phyloP scores from a whole-genome alignment of 2,329 filamentous ascomycete species.

The Aspergillus udagawae region DNA sequence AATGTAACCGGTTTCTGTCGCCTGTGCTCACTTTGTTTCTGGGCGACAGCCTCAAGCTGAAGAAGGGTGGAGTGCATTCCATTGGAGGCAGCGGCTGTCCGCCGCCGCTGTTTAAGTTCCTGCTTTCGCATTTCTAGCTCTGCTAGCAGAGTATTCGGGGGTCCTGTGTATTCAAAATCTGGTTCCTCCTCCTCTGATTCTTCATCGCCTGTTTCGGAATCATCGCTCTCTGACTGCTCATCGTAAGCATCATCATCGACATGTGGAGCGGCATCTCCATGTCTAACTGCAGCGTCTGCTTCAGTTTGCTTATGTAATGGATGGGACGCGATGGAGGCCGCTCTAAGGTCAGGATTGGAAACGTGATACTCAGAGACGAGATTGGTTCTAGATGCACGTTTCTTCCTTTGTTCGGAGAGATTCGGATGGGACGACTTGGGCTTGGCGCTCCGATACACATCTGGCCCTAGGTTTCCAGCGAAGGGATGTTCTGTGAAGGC shows the following conservation, averaged over 20 bases:
- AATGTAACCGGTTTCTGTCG: conserved; percentile 75
- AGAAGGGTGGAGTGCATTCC: conserved; percentile 90
- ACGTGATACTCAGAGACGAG: conserved; percentile 20
- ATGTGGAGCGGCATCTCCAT: conserved; percentile 17
- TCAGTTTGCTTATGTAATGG: conserved; percentile 14
- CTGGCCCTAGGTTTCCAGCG: conserved; percentile 68
- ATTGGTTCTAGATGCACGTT: conserved; percentile 27
- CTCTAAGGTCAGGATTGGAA: conserved; percentile 14
- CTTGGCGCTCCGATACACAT: conserved; percentile 63
- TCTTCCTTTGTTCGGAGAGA: conserved; percentile 24
- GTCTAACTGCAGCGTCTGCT: conserved; percentile 15
- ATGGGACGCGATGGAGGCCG: conserved; percentile 8
- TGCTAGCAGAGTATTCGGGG: conserved; percentile 85
- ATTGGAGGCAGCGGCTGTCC: conserved; percentile 63
- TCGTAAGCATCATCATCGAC: conserved; percentile 12
- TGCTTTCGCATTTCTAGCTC: conserved; percentile 89
- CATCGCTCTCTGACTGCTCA: conserved; percentile 8
- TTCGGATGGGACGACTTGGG: conserved; percentile 24
- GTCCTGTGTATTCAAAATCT: conserved; percentile 55
- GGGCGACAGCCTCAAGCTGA: conserved; percentile 83
- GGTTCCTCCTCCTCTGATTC: conserved; percentile 40
- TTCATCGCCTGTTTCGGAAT: conserved; percentile 17
- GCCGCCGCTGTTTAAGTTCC: conserved; percentile 76
- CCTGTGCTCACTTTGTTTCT: conserved; percentile 68
- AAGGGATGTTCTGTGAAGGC: conserved; percentile 90